Percentiles rank a stretch among this genome's conserved stretches.
These are phyloP conservation scores for Oxyria digyna DNA, from an alignment of 148 eudicot species.

Conservation along the genomic window DNA sequence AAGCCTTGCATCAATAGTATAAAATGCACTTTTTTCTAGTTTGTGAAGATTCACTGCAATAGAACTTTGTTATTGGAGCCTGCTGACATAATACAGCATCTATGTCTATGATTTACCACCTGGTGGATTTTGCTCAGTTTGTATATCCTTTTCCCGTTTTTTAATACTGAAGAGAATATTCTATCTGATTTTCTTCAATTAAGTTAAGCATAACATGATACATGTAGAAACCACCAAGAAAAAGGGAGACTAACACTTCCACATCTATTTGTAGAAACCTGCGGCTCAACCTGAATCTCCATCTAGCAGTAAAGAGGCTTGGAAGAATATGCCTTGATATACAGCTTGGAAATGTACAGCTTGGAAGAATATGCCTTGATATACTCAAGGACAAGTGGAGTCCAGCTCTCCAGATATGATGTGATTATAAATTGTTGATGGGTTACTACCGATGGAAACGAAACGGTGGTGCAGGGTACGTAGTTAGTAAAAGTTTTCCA, in stretches of 20 bases:
- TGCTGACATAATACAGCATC: neutral
- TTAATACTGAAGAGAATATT: neutral
- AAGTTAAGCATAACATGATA: neutral
- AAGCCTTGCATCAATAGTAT: neutral
- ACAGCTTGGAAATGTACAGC: too few species aligned
- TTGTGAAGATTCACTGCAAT: neutral
- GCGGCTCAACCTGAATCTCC: conserved; percentile 49
- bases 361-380: too few species aligned
- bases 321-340: too few species aligned
- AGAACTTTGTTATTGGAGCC: neutral
- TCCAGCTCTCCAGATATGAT: too few species aligned
- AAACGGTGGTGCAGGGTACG: too few species aligned
- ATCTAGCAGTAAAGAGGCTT: conserved; percentile 60
- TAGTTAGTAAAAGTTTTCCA: too few species aligned
- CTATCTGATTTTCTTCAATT: neutral
- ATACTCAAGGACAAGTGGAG: too few species aligned
- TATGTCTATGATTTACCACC: neutral
- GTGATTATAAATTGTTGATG: too few species aligned
- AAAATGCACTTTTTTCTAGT: neutral
- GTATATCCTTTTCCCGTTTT: neutral
- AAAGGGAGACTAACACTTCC: conserved; percentile 18
- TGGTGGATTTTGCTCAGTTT: neutral
- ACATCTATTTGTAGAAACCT: conserved; percentile 17
- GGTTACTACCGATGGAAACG: too few species aligned
- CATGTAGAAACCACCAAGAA: conserved; percentile 25